Conservation (phyloP, 768 basidiomycete species). For the Phanerochaete sordida region DNA sequence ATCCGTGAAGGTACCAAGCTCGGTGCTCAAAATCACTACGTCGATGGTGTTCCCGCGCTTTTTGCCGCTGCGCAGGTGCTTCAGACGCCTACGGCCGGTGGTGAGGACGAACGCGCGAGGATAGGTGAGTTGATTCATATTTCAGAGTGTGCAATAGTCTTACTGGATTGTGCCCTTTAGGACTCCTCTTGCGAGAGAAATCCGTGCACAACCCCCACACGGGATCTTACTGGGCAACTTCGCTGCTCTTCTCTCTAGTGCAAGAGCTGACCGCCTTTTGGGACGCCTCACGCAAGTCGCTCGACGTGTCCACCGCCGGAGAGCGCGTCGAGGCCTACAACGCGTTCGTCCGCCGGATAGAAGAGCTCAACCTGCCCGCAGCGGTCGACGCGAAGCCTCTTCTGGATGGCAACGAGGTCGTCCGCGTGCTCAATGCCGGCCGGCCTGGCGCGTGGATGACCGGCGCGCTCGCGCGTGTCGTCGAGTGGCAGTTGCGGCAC, state of each 20-base stretch:
- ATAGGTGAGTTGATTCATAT: constrained; percentile 45
- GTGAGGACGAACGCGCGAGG: constrained; percentile 44
- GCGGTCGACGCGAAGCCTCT: constrained; percentile 69
- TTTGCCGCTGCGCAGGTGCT: constrained; percentile 53
- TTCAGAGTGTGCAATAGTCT: not conserved
- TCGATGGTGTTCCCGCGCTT: constrained; percentile 70
- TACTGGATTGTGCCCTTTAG: constrained; percentile 30
- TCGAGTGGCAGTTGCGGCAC: constrained; percentile 85
- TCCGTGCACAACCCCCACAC: constrained; percentile 57
- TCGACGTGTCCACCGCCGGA: constrained; percentile 32
- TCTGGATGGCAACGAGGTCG: constrained; percentile 72
- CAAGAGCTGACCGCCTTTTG: constrained; percentile 64
- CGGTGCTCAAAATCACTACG: constrained; percentile 70
- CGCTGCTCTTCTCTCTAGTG: constrained; percentile 71
- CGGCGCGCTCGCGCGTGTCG: constrained; percentile 55
- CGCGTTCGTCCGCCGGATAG: constrained; percentile 52
- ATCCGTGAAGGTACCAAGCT: constrained; percentile 85
- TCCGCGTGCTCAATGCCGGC: constrained; percentile 43
- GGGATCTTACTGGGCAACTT: constrained; percentile 67
- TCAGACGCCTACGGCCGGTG: constrained; percentile 29
- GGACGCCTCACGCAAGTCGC: constrained; percentile 32
- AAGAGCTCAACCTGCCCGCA: constrained; percentile 55
- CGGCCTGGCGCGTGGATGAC: constrained; percentile 73
- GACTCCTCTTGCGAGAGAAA: constrained; percentile 64
- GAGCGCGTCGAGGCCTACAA: constrained; percentile 62